These are phyloP conservation scores for Iberis pinnata DNA, from an alignment of 345 rosid species.

Conservation along the genomic window DNA sequence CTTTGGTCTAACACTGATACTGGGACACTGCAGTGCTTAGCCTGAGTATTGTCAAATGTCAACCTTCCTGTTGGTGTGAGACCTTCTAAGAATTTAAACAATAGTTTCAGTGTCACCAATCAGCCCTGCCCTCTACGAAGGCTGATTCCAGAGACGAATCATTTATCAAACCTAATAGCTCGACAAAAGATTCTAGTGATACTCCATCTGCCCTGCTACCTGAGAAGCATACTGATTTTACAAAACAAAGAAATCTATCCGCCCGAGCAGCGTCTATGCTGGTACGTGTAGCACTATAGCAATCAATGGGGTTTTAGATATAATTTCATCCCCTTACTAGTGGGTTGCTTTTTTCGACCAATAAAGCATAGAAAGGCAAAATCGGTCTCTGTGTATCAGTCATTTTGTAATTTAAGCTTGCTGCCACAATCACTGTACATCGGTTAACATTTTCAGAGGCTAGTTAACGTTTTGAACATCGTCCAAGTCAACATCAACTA, in stretches of 20 bases:
- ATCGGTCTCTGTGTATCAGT: neutral
- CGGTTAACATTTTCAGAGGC: neutral
- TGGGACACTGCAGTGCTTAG: slow-evolving; percentile 45
- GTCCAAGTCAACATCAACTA: neutral
- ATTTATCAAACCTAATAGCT: slow-evolving; percentile 35
- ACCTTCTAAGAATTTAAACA: slow-evolving; percentile 43
- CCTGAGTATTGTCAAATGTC: slow-evolving; percentile 54
- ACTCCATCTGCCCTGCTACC: slow-evolving; percentile 49
- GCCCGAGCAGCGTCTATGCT: slow-evolving; percentile 93
- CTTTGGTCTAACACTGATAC: no score
- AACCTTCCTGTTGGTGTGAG: slow-evolving; percentile 85
- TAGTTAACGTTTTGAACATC: neutral
- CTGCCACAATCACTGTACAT: neutral
- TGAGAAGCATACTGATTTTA: slow-evolving; percentile 48
- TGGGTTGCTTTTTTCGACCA: neutral
- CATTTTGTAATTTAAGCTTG: neutral
- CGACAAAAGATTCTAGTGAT: slow-evolving; percentile 46
- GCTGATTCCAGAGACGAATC: slow-evolving; percentile 36
- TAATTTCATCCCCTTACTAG: neutral
- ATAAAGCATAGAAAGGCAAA: neutral
- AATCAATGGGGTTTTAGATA: neutral
- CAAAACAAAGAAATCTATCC: slow-evolving; percentile 69
- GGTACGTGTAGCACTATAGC: slow-evolving; percentile 44
- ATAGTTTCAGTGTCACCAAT: slow-evolving; percentile 23
- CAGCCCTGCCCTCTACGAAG: slow-evolving; percentile 34